A percentile compares a stretch with the other conserved stretches of the same genome.
Conservation (phyloP, 495 filamentous ascomycete genomes). For the Oleoguttula mirabilis region DNA sequence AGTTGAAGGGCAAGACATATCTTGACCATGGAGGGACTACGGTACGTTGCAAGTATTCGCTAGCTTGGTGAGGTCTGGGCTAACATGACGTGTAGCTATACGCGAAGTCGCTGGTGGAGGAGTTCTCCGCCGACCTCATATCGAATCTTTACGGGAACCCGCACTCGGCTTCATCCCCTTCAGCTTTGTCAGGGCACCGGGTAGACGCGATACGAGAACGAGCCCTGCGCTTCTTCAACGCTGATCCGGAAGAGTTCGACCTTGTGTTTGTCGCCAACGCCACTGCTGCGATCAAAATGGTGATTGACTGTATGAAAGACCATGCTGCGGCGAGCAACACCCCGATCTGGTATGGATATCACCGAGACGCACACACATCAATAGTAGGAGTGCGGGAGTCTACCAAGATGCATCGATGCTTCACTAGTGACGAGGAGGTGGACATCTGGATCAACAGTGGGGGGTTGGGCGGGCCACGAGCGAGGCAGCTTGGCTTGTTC, state of each 20-base stretch:
- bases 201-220: slow-evolving; percentile 49
- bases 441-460: slow-evolving; percentile 47
- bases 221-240: slow-evolving; percentile 50
- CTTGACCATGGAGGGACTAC: slow-evolving; percentile 70
- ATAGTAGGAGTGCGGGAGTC: slow-evolving; percentile 58
- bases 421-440: slow-evolving; percentile 52
- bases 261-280: slow-evolving; percentile 59
- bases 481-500: slow-evolving; percentile 43
- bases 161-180: slow-evolving; percentile 57
- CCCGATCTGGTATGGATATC: slow-evolving; percentile 54
- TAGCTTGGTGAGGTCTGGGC: not conserved
- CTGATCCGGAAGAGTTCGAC: slow-evolving; percentile 52
- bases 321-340: slow-evolving; percentile 32
- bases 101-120: slow-evolving; percentile 47
- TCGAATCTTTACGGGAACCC: slow-evolving; percentile 60
- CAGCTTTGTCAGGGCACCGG: slow-evolving; percentile 45
- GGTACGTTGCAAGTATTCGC: slow-evolving; percentile 10
- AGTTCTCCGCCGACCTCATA: slow-evolving; percentile 46
- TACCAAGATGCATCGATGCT: slow-evolving; percentile 46
- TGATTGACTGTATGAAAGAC: slow-evolving; percentile 52
- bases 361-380: slow-evolving; percentile 62
- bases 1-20: slow-evolving; percentile 41
- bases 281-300: slow-evolving; percentile 57
- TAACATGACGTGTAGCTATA: slow-evolving; percentile 35
- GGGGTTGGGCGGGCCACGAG: slow-evolving; percentile 20